Conservation (phyloP, 2,329 filamentous ascomycete genomes). For the Magnaporthiopsis incrustans region DNA sequence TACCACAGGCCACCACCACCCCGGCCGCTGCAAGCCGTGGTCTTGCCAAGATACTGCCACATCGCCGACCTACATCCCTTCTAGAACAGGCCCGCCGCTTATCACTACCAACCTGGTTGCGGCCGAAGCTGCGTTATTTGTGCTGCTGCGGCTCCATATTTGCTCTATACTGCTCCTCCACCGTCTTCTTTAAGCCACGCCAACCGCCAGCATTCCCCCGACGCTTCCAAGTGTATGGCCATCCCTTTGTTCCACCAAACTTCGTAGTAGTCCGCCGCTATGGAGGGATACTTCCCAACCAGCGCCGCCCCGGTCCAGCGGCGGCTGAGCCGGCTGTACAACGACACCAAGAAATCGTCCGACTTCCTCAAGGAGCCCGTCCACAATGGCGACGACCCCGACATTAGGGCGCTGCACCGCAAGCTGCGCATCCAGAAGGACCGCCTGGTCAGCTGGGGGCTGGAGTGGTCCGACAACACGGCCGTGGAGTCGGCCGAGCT, state of each 20-base stretch:
- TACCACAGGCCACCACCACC: too few relatives aligned
- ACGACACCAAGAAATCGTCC: conserved; percentile 71
- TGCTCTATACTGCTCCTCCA: background rate
- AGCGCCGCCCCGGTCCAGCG: conserved; percentile 48
- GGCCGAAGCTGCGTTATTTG: too few relatives aligned
- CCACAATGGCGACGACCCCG: conserved; percentile 57
- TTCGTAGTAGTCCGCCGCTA: conserved; percentile 17
- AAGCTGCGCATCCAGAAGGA: conserved; percentile 76
- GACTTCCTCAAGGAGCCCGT: conserved; percentile 62
- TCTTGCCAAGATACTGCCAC: background rate
- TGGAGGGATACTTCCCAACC: conserved; percentile 44
- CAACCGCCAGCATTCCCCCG: background rate
- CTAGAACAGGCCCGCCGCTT: background rate
- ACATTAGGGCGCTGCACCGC: conserved; percentile 63
- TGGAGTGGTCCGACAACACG: conserved; percentile 70
- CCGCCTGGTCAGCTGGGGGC: conserved; percentile 68
- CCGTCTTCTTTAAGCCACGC: background rate
- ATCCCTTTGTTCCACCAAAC: background rate
- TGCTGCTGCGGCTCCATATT: background rate
- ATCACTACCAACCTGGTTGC: background rate
- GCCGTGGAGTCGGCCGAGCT: conserved; percentile 47
- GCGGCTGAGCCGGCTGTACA: conserved; percentile 65
- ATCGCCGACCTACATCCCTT: background rate
- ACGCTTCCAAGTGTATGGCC: background rate
- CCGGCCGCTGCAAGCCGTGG: background rate